Percentiles rank a stretch among this genome's conserved stretches.
These are phyloP conservation scores for Prunus kanzakura DNA, from an alignment of 306 rosid genomes.

Conservation along the genomic window DNA sequence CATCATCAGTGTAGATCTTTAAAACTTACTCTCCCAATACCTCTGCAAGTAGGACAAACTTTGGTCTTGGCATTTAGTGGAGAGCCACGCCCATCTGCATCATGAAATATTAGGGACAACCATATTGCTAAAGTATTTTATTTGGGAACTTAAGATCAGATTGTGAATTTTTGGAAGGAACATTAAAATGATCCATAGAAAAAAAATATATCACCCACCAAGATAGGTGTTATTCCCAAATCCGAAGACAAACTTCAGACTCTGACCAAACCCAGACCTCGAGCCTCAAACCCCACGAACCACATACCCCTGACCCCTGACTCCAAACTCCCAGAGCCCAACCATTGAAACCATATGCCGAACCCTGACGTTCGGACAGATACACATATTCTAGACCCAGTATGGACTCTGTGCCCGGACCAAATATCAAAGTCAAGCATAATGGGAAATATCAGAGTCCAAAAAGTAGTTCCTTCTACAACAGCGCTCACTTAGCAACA, in stretches of 20 bases:
- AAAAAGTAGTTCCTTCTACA: too few species aligned
- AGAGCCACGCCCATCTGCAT: conserved; percentile 82
- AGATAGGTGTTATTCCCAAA: neutral
- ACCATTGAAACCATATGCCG: neutral
- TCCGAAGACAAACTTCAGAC: neutral
- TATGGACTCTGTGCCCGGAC: neutral
- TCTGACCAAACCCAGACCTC: neutral
- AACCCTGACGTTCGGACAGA: neutral
- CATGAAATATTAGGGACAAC: conserved; percentile 7
- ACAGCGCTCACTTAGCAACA: too few species aligned
- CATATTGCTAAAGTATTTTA: neutral
- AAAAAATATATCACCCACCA: neutral
- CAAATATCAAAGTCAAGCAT: neutral
- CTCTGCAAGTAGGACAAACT: conserved; percentile 88
- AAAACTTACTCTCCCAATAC: conserved; percentile 90
- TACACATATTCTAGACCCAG: neutral
- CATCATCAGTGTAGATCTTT: conserved; percentile 23
- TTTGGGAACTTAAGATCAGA: neutral
- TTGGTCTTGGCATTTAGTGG: conserved; percentile 59
- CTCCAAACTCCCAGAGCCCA: neutral
- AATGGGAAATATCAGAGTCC: too few species aligned
- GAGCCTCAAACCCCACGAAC: too few species aligned
- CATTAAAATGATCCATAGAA: neutral
- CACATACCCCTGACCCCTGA: neutral
- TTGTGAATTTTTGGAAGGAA: neutral